Conservation (phyloP, 192 early-diverging fungal genomes). For the Helicostylum pulchrum region DNA sequence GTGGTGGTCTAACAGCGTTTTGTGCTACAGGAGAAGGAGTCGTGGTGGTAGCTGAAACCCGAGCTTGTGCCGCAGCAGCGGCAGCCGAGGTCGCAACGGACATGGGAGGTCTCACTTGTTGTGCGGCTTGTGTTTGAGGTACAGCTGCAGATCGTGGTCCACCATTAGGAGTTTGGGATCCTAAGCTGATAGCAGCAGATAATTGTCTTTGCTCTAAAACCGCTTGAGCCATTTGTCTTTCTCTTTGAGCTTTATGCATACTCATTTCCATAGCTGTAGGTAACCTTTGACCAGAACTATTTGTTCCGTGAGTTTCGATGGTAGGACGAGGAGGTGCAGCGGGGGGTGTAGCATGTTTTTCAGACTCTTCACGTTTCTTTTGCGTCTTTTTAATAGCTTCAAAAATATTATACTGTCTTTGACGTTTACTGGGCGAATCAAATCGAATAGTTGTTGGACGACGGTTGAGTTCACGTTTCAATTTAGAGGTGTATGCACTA, state of each 20-base stretch:
- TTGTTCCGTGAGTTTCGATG: conserved; percentile 38
- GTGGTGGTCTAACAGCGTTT: conserved; percentile 24
- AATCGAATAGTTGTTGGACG: conserved; percentile 20
- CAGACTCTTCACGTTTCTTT: conserved; percentile 53
- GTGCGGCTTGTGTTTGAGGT: conserved; percentile 8
- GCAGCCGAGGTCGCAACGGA: background rate
- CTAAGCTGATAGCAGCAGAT: conserved; percentile 36
- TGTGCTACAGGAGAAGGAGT: background rate
- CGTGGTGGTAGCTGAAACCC: conserved; percentile 13
- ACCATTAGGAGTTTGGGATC: conserved; percentile 33
- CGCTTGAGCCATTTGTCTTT: conserved; percentile 48
- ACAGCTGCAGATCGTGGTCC: conserved; percentile 17
- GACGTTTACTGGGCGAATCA: conserved; percentile 35
- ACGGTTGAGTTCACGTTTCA: conserved; percentile 23
- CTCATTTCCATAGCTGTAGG: conserved; percentile 54
- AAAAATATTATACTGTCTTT: conserved; percentile 52
- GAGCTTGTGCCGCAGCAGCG: conserved; percentile 18
- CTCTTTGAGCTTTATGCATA: conserved; percentile 47
- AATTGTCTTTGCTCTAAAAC: conserved; percentile 47
- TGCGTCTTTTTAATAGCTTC: conserved; percentile 59
- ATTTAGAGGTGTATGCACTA: conserved; percentile 25
- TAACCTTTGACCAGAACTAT: conserved; percentile 24
- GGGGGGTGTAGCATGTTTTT: conserved; percentile 32
- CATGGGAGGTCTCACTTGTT: conserved; percentile 13
- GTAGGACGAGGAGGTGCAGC: conserved; percentile 35